Conservation (phyloP, 2,329 filamentous ascomycete species). For the Neoascochyta sp. region DNA sequence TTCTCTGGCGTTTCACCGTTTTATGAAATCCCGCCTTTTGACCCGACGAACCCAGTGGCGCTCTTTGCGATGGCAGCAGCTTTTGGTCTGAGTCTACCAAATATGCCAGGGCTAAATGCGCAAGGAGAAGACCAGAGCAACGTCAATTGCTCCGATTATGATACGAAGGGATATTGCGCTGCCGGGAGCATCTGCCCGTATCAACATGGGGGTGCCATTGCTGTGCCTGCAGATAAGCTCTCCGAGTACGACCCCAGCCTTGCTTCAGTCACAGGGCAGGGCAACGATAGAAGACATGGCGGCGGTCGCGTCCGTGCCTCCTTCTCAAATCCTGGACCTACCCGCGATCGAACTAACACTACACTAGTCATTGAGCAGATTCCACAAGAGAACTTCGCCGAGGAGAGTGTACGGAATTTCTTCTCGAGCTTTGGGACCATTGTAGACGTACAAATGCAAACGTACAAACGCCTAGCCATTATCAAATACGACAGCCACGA, state of each 20-base stretch:
- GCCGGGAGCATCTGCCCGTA: conserved; percentile 64
- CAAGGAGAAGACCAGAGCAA: conserved; percentile 30
- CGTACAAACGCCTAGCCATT: conserved; percentile 63
- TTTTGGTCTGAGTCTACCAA: conserved; percentile 40
- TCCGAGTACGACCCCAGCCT: conserved; percentile 59
- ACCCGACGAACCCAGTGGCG: conserved; percentile 60
- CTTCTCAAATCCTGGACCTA: conserved; percentile 63
- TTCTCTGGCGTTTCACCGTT: too few species aligned
- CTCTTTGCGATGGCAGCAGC: conserved; percentile 59
- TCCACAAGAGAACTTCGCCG: conserved; percentile 65
- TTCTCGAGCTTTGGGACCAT: conserved; percentile 71
- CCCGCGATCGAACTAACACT: conserved; percentile 60
- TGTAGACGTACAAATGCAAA: conserved; percentile 60
- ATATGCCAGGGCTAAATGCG: conserved; percentile 32
- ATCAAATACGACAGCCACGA: conserved; percentile 66
- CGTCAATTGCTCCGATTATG: conserved; percentile 65
- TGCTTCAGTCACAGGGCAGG: conserved; percentile 40
- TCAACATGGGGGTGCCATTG: conserved; percentile 68
- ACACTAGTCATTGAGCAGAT: conserved; percentile 76
- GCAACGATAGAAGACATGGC: conserved; percentile 12
- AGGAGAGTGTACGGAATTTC: conserved; percentile 63
- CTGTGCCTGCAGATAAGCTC: conserved; percentile 12
- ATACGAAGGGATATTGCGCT: conserved; percentile 68
- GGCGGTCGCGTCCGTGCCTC: conserved; percentile 44
- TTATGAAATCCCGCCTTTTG: conserved; percentile 48